Evolutionary conservation across 306 rosid genomes (phyloP).

Genomic region (Fragaria ananassa): DNA sequence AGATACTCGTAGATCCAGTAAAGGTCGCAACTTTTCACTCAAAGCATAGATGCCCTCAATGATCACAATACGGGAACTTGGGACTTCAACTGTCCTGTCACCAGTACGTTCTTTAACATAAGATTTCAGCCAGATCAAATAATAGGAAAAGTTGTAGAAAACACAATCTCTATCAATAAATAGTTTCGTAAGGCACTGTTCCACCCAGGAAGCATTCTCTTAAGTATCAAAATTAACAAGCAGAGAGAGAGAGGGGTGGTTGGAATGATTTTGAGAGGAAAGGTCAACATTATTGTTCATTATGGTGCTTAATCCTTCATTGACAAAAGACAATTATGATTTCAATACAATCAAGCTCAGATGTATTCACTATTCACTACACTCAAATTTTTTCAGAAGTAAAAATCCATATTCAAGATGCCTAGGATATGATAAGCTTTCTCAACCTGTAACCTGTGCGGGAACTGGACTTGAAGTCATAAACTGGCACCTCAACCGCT

Average conservation of each 20-base stretch:
- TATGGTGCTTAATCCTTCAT: not conserved
- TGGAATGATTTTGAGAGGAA: not conserved
- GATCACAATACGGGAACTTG: conserved; percentile 83
- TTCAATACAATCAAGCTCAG: not conserved
- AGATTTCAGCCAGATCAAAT: conserved; percentile 12
- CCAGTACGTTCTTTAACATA: conserved; percentile 19
- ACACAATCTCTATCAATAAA: not conserved
- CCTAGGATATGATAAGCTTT: conserved; percentile 21
- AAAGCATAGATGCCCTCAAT: conserved; percentile 97
- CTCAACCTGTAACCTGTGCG: conserved; percentile 85
- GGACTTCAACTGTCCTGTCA: conserved; percentile 90
- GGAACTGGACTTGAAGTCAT: conserved; percentile 96
- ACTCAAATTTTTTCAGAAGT: not conserved
- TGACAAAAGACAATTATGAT: not conserved
- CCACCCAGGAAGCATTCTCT: not conserved
- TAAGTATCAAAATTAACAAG: not conserved
- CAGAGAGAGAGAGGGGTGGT: no score
- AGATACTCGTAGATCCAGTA: conserved; percentile 91
- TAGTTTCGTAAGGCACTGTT: not conserved
- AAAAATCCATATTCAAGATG: not conserved
- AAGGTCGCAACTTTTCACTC: conserved; percentile 85
- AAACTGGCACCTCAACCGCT: conserved; percentile 74
- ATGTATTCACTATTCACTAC: not conserved
- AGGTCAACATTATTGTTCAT: not conserved
- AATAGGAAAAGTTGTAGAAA: conserved; percentile 2